These are phyloP conservation scores for Sequoiadendron giganteum DNA, from an alignment of 75 land plant species.

Conservation along the genomic window DNA sequence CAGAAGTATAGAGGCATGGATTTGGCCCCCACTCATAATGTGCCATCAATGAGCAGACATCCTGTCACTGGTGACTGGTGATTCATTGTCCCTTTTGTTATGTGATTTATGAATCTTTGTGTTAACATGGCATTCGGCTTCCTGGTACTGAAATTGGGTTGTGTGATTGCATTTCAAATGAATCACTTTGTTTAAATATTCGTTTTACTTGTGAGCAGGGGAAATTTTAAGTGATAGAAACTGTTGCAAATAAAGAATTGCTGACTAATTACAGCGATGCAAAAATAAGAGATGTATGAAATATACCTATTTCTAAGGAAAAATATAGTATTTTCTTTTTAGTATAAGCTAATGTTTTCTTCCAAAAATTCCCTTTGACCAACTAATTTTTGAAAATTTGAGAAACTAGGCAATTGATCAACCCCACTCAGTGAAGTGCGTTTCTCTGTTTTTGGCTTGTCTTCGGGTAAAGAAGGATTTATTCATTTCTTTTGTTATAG, in stretches of 20 bases:
- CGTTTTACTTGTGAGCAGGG: not conserved
- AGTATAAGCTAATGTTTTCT: not conserved
- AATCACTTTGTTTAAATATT: not conserved
- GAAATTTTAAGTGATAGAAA: not conserved
- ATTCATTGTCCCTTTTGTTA: not conserved
- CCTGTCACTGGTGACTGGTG: slow-evolving; percentile 97
- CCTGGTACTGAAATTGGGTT: not conserved
- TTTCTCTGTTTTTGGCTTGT: not conserved
- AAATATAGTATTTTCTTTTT: not conserved
- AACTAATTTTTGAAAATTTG: not conserved
- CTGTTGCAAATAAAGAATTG: not conserved
- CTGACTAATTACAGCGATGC: not conserved
- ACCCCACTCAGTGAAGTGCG: not conserved
- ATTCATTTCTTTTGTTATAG: not conserved
- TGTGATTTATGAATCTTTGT: not conserved
- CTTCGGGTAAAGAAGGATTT: not conserved
- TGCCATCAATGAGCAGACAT: slow-evolving; percentile 94
- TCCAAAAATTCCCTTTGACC: not conserved
- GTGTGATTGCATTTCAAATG: not conserved
- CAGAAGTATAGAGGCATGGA: slow-evolving; percentile 68
- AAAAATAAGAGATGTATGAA: not conserved
- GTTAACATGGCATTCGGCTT: not conserved
- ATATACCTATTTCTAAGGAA: not conserved
- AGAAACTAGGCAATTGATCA: not conserved
- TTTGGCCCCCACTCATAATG: slow-evolving; percentile 85